Percentiles rank a stretch among this genome's conserved stretches.
Conservation (phyloP, 225 moss, liverwort and hornwort species). For the Bryoerythrophyllum caledonicum region DNA sequence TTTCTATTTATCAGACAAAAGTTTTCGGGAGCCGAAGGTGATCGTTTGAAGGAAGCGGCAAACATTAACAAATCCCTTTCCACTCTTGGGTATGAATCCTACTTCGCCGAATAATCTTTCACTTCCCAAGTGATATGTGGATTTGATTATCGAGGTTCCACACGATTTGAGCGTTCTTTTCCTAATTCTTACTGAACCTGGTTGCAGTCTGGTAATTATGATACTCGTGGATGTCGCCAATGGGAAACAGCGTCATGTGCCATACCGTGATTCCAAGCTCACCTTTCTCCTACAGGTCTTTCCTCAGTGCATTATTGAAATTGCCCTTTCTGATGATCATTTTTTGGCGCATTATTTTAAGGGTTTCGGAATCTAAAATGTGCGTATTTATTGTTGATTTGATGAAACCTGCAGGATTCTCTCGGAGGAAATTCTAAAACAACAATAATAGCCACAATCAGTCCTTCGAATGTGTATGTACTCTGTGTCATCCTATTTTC, state of each 20-base stretch:
- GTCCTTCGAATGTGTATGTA: constrained; percentile 36
- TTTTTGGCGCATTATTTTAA: constrained; percentile 18
- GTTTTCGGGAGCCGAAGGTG: constrained; percentile 80
- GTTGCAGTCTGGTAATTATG: constrained; percentile 79
- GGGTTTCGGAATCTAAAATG: not conserved
- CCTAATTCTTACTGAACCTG: not conserved
- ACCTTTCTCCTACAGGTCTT: constrained; percentile 79
- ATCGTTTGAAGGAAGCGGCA: constrained; percentile 81
- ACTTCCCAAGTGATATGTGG: not conserved
- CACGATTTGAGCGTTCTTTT: not conserved
- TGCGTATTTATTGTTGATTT: not conserved
- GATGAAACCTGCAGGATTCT: constrained; percentile 32
- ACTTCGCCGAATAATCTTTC: not conserved
- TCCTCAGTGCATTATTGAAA: not conserved
- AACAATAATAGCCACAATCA: constrained; percentile 39
- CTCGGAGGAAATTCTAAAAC: constrained; percentile 47
- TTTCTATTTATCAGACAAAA: constrained; percentile 49
- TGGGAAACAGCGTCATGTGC: constrained; percentile 83
- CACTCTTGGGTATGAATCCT: constrained; percentile 61
- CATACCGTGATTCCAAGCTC: constrained; percentile 87
- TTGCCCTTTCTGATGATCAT: not conserved
- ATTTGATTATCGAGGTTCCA: not conserved
- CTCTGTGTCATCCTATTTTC: not conserved
- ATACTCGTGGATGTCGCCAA: constrained; percentile 79
- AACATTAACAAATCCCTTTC: constrained; percentile 89